Evolutionary conservation across 805 yeast genomes (phyloP), one percentile per base, ranked within the genome.

Genomic region (Candida glaebosa): DNA sequence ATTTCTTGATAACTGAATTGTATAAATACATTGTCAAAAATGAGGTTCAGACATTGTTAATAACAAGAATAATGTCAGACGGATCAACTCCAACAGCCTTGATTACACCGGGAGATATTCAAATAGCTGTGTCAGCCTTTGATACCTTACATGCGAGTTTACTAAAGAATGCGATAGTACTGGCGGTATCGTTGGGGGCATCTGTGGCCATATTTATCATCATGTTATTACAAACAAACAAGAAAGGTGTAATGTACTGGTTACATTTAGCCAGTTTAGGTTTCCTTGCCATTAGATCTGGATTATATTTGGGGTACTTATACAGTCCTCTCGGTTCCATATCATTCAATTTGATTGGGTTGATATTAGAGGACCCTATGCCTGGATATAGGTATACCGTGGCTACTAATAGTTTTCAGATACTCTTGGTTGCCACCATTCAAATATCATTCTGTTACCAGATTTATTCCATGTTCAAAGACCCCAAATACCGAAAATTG

Each of bases 371-470:
- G 2, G 43, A 42, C 10, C 57, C 68, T 15, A 48, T 50, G 5
- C 40, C 50, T 9, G 75, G 76, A 19, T 64, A 70, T 34, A 72
- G 67, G 37, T 56, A 78, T 4, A 72, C 81, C n/a, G 75, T 81
- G 7, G 86, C 85, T 2, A 66, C 87, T 0, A 77, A 80, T 51
- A 69, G 79, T 3, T 61, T 85, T 43, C 81, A 81, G 47, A 69
- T 81, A 3, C 45, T 88, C 9, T 61, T 88, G 34, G 73, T 87
- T 15, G 63, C 72, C 0, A 65, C 78, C 7, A 76, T 90, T 40
- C 85, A 87, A 58, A 47, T 66, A 0, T 82, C 93, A 0, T 62
- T 91, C 53, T 70, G 81, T 2, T 79, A 79, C 55, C 98, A 91
- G 63, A 76, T 85, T 6, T 73, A 69, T 46, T 76, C 84, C 24